These are phyloP conservation scores for Neurospora terricola DNA, from an alignment of 495 filamentous ascomycete species.

Conservation along the genomic window DNA sequence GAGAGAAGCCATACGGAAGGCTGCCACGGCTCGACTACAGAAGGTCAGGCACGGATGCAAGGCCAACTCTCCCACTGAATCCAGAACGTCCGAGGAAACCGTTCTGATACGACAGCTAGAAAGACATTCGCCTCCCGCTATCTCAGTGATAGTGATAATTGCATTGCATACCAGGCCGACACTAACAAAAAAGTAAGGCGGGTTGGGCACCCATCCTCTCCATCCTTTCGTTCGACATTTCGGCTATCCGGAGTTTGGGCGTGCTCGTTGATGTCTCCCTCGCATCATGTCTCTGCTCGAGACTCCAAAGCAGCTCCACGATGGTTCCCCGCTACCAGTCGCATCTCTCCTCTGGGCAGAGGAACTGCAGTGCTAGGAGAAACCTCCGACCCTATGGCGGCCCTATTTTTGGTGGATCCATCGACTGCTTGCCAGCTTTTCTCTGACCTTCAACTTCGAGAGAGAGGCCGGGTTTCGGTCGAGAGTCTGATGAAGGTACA, in stretches of 20 bases:
- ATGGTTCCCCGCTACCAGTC: neutral
- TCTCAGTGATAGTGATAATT: neutral
- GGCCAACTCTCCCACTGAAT: neutral
- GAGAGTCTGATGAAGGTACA: neutral
- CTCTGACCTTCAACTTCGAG: neutral
- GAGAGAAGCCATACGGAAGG: neutral
- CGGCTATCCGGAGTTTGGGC: neutral
- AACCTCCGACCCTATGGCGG: neutral
- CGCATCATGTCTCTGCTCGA: neutral
- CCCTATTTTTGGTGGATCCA: slow-evolving; percentile 3
- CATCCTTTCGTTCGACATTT: neutral
- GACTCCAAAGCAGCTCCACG: neutral
- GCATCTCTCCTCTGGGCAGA: neutral
- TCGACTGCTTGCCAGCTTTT: neutral
- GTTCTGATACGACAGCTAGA: neutral
- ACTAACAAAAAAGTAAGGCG: neutral
- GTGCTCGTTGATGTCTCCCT: neutral
- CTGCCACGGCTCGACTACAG: neutral
- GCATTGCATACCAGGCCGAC: neutral
- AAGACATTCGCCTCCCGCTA: neutral
- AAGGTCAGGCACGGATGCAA: neutral
- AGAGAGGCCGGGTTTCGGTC: neutral
- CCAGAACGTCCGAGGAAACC: neutral
- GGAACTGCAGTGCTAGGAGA: neutral
- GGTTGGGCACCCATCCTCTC: neutral